These are phyloP conservation scores for Blastocystis sp. DNA, from an alignment of 352 stramenopile genomes.

Conservation along the genomic window DNA sequence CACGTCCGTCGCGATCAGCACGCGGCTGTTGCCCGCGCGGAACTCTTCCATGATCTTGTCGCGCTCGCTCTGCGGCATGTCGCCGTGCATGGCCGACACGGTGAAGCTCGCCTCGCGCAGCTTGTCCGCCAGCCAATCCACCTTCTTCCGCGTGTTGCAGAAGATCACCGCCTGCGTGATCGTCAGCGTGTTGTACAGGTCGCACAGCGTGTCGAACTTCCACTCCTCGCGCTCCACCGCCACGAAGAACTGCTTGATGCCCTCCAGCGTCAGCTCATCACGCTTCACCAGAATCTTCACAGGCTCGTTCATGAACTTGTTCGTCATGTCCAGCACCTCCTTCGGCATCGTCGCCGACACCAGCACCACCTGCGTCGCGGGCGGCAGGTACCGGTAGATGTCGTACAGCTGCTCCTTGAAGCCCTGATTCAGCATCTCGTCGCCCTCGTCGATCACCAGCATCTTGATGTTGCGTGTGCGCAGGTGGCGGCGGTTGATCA, in stretches of 20 bases:
- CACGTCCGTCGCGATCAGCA: slow-evolving; percentile 94
- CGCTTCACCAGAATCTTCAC: slow-evolving; percentile 92
- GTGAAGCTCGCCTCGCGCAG: slow-evolving; percentile 94
- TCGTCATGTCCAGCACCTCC: slow-evolving; percentile 91
- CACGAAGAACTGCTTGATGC: slow-evolving; percentile 97
- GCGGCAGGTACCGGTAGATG: slow-evolving; percentile 84
- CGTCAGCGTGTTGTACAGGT: slow-evolving; percentile 97
- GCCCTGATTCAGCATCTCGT: slow-evolving; percentile 94
- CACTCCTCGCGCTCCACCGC: slow-evolving; percentile 95
- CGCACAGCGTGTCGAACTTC: slow-evolving; percentile 97
- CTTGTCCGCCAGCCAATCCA: slow-evolving; percentile 91
- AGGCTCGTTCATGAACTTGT: slow-evolving; percentile 95
- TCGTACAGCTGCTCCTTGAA: slow-evolving; percentile 98
- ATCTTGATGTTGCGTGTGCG: slow-evolving; percentile 86
- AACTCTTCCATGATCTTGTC: slow-evolving; percentile 95
- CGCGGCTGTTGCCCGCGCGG: slow-evolving; percentile 85
- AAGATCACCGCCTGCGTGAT: slow-evolving; percentile 98
- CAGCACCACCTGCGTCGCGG: slow-evolving; percentile 79
- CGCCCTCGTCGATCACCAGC: slow-evolving; percentile 91
- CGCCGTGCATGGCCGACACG: slow-evolving; percentile 91
- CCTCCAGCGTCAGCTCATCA: slow-evolving; percentile 92
- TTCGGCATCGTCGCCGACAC: slow-evolving; percentile 87
- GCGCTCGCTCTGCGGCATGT: slow-evolving; percentile 90
- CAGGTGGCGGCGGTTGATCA: slow-evolving; percentile 88
- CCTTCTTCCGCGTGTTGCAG: slow-evolving; percentile 94